phyloP scores from a whole-genome alignment of 2,329 filamentous ascomycete genomes.

The Venturiaceae sp. region DNA sequence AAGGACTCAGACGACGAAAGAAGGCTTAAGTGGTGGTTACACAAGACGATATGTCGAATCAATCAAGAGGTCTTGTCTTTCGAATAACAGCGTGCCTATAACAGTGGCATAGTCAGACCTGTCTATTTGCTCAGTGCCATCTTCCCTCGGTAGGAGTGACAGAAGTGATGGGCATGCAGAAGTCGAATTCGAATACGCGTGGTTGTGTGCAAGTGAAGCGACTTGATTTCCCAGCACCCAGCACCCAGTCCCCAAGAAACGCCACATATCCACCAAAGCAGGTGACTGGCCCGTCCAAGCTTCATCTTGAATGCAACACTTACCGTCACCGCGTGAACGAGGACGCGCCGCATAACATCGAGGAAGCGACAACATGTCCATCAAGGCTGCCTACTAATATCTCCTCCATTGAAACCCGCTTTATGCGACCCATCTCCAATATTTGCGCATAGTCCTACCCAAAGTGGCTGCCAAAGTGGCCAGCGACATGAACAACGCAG shows the following conservation, averaged over 20 bases:
- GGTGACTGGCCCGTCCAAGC: not conserved
- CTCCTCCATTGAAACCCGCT: not conserved
- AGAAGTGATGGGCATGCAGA: not conserved
- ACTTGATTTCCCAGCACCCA: too few relatives aligned
- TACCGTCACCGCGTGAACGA: not conserved
- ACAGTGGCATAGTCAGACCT: not conserved
- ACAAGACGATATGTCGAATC: not conserved
- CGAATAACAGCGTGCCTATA: not conserved
- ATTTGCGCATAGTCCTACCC: not conserved
- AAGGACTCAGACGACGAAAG: not conserved
- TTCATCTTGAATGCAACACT: not conserved
- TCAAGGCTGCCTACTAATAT: not conserved
- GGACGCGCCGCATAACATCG: not conserved
- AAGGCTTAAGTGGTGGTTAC: not conserved
- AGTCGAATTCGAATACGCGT: not conserved
- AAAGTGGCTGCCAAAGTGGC: not conserved
- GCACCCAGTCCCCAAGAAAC: too few relatives aligned
- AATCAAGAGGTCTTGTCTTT: not conserved
- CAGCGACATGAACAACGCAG: not conserved
- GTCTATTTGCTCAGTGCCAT: not conserved
- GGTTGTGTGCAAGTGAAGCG: not conserved
- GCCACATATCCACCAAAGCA: not conserved
- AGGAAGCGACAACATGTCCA: not conserved
- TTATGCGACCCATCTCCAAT: not conserved
- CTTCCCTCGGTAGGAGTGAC: not conserved